These are phyloP conservation scores for Ceratocystis cacaofunesta DNA, from an alignment of 2,329 filamentous ascomycete species.

Conservation along the genomic window DNA sequence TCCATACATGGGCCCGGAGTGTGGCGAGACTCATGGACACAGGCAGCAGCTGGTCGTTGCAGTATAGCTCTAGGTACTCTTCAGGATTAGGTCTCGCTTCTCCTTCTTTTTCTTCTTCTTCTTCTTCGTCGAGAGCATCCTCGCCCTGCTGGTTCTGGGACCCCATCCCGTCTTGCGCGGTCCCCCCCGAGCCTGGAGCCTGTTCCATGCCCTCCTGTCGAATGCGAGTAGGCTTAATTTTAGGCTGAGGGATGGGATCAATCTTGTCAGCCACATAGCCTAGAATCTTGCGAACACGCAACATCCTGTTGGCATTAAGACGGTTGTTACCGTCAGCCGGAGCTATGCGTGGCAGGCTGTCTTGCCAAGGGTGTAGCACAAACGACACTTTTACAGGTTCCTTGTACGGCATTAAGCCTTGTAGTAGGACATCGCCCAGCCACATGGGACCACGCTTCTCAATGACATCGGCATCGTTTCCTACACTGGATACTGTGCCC, in stretches of 20 bases:
- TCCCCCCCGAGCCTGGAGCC: background rate
- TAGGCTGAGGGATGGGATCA: slow-evolving; percentile 42
- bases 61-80: slow-evolving; percentile 89
- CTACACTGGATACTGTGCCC: slow-evolving; percentile 67
- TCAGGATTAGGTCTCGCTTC: slow-evolving; percentile 53
- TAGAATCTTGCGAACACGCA: slow-evolving; percentile 86
- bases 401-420: slow-evolving; percentile 71
- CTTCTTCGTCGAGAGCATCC: background rate
- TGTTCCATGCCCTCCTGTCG: background rate
- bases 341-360: slow-evolving; percentile 58
- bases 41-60: slow-evolving; percentile 69
- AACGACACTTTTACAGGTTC: slow-evolving; percentile 97
- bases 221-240: background rate
- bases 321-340: slow-evolving; percentile 70
- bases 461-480: slow-evolving; percentile 63
- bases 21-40: slow-evolving; percentile 87
- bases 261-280: slow-evolving; percentile 86
- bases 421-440: slow-evolving; percentile 74
- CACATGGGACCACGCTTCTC: slow-evolving; percentile 81
- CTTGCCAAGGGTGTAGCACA: slow-evolving; percentile 66
- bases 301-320: slow-evolving; percentile 91
- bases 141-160: background rate
- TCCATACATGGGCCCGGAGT: slow-evolving; percentile 83
- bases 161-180: background rate
- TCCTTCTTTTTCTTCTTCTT: slow-evolving; percentile 40